Evolutionary conservation across 257 asterid species (phyloP).

Genomic region (Solanum pinnatisectum): DNA sequence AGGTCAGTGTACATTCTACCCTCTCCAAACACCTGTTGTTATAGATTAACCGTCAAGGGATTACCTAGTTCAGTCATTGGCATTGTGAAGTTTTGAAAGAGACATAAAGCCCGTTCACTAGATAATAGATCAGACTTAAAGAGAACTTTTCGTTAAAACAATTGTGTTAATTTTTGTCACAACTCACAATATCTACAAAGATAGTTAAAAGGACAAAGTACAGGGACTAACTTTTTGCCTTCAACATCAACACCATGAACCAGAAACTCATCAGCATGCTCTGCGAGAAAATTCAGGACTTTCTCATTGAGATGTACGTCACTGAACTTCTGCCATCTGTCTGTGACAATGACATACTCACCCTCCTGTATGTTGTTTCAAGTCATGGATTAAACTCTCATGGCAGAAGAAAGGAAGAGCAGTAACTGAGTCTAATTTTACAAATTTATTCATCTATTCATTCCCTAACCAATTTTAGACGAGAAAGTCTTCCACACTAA

Average conservation of each 20-base stretch:
- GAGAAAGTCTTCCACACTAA: background rate
- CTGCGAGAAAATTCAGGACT: conserved; percentile 58
- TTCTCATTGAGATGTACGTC: conserved; percentile 66
- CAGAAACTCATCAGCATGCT: conserved; percentile 81
- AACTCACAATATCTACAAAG: background rate
- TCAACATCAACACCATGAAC: conserved; percentile 99
- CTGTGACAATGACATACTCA: conserved; percentile 78
- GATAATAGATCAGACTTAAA: background rate
- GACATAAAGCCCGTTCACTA: background rate
- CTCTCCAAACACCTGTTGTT: background rate
- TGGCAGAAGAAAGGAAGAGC: background rate
- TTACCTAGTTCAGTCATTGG: background rate
- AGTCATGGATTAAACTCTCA: conserved; percentile 3
- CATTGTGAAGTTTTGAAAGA: background rate
- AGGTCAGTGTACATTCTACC: background rate
- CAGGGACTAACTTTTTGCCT: conserved; percentile 70
- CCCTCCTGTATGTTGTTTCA: conserved; percentile 39
- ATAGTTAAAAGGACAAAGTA: background rate
- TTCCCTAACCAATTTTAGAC: background rate
- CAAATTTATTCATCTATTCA: background rate
- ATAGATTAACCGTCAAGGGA: background rate
- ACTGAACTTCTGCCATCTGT: conserved; percentile 96
- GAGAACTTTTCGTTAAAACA: background rate
- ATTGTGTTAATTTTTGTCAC: background rate
- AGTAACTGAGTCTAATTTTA: background rate